Conservation (phyloP, 768 basidiomycete species). For the Rhizopogon roseolus region DNA sequence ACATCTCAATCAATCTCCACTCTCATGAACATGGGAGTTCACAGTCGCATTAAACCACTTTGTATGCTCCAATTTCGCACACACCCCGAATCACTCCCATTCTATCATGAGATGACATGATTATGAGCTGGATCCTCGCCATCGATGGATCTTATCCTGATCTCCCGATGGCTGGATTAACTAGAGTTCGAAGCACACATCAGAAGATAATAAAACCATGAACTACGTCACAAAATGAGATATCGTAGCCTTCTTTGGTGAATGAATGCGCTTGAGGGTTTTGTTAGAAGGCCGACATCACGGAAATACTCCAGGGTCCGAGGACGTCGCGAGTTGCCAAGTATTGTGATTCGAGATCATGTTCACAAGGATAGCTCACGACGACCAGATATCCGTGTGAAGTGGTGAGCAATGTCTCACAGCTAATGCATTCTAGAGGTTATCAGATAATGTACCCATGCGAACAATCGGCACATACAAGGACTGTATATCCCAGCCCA, state of each 20-base stretch:
- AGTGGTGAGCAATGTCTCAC: conserved; percentile 28
- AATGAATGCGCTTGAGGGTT: conserved; percentile 70
- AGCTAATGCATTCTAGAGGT: conserved; percentile 47
- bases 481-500: too few species aligned
- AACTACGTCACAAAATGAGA: not conserved
- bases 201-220: not conserved
- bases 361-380: conserved; percentile 80
- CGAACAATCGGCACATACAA: conserved; percentile 38
- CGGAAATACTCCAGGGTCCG: conserved; percentile 59
- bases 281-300: conserved; percentile 67
- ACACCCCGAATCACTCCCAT: not conserved
- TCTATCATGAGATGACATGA: not conserved
- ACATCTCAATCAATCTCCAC: not conserved
- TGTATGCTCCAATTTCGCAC: conserved; percentile 12
- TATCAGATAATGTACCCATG: conserved; percentile 3
- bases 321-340: conserved; percentile 66
- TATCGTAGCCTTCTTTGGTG: conserved; percentile 28
- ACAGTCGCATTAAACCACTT: conserved; percentile 1
- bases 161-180: not conserved
- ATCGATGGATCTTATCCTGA: too few species aligned
- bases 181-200: not conserved
- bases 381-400: conserved; percentile 59
- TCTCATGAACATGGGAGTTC: conserved; percentile 17
- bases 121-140: too few species aligned
- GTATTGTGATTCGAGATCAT: conserved; percentile 70